Evolutionary conservation across 2,329 filamentous ascomycete species (phyloP).

Genomic region (Paraphaeosphaeria minitans): DNA sequence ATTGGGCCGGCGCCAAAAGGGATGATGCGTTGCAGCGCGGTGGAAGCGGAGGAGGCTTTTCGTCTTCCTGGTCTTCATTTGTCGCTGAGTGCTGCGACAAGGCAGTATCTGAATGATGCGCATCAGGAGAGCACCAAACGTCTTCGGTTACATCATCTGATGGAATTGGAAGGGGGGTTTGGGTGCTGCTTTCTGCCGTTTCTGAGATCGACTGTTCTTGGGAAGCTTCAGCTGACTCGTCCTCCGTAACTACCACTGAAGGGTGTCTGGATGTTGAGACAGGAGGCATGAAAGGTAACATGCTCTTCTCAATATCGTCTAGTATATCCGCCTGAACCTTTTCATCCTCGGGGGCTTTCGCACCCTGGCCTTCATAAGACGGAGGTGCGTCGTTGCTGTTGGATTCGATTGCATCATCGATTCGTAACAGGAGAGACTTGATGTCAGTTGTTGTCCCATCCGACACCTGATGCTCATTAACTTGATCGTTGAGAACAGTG

Average conservation of each 20-base stretch:
- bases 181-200: neutral
- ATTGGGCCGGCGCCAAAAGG: neutral
- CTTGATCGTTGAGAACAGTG: neutral
- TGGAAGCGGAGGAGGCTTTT: conserved; percentile 20
- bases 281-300: conserved; percentile 25
- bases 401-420: conserved; percentile 5
- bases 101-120: neutral
- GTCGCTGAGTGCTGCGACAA: neutral
- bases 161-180: neutral
- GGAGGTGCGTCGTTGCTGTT: conserved; percentile 1
- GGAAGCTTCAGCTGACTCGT: neutral
- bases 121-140: neutral
- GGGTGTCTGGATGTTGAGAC: neutral
- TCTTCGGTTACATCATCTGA: neutral
- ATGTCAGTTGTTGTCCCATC: neutral
- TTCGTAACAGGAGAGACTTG: neutral
- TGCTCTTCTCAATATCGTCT: conserved; percentile 17
- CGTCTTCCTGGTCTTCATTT: neutral
- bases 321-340: conserved; percentile 16
- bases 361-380: neutral
- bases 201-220: neutral
- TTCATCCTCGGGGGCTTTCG: neutral
- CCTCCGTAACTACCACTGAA: neutral
- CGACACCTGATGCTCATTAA: neutral
- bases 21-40: conserved; percentile 2